Percentiles rank a stretch among this genome's conserved stretches.
These are phyloP conservation scores for Candida andamanensis DNA, from an alignment of 805 yeast genomes.

Conservation along the genomic window DNA sequence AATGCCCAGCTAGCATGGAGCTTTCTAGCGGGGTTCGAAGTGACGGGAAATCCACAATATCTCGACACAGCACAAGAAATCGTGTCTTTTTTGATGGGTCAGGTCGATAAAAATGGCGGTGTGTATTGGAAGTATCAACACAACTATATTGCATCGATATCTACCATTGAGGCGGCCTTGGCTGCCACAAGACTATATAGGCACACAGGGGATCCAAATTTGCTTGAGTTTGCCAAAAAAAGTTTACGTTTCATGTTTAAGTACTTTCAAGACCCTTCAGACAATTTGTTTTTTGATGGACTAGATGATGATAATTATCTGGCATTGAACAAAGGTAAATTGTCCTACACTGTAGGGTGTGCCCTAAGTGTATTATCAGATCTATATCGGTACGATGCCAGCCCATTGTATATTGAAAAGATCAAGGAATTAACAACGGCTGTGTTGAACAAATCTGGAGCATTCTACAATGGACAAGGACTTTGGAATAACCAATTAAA, in stretches of 20 bases:
- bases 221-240: constrained; percentile 14
- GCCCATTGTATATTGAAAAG: constrained; percentile 14
- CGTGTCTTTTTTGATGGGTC: constrained; percentile 49
- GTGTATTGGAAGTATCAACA: constrained; percentile 15
- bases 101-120: constrained; percentile 59
- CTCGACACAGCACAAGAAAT: constrained; percentile 10
- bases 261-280: constrained; percentile 12
- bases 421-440: constrained; percentile 14
- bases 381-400: constrained; percentile 13
- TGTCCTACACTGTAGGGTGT: constrained; percentile 27
- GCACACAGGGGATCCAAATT: constrained; percentile 7
- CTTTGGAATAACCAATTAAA: constrained; percentile 15
- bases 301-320: constrained; percentile 10
- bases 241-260: constrained; percentile 12
- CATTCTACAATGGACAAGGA: constrained; percentile 13
- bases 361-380: constrained; percentile 19
- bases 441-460: constrained; percentile 17
- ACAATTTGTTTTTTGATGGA: constrained; percentile 18
- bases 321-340: constrained; percentile 21
- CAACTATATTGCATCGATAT: constrained; percentile 20
- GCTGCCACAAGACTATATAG: constrained; percentile 17
- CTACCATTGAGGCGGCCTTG: constrained; percentile 20
- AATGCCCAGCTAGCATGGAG: constrained; percentile 23
- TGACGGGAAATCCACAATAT: constrained; percentile 2
- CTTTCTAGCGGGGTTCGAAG: constrained; percentile 11